Percentiles rank a stretch among this genome's conserved stretches.
phyloP scores from a whole-genome alignment of 768 basidiomycete genomes.

The Dacryopinax spathularia region DNA sequence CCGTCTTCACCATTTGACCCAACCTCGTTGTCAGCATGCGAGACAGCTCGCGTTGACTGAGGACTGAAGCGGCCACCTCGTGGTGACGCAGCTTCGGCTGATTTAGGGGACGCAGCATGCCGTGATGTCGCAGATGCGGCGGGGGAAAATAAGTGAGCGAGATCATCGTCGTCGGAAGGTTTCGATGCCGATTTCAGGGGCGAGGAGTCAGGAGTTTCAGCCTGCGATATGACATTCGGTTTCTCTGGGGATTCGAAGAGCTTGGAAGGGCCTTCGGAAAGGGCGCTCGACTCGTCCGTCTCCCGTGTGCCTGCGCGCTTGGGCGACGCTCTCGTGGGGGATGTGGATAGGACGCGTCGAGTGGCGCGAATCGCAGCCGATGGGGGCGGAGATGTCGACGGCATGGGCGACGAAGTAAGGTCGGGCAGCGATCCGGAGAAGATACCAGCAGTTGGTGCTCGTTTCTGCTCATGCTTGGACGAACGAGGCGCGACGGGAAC shows the following conservation, averaged over 20 bases:
- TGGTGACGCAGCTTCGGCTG: no score
- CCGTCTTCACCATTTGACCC: background rate
- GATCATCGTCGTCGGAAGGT: background rate
- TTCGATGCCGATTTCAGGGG: background rate
- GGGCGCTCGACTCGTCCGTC: background rate
- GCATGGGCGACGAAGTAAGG: background rate
- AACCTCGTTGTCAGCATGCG: no score
- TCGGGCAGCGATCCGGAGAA: background rate
- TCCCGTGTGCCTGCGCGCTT: background rate
- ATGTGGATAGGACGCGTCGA: background rate
- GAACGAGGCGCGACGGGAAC: background rate
- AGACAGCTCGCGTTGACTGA: no score
- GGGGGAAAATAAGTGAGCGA: background rate
- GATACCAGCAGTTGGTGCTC: no score
- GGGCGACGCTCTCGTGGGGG: background rate
- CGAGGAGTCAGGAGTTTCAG: background rate
- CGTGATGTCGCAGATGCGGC: background rate
- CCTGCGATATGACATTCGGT: background rate
- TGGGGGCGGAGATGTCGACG: background rate
- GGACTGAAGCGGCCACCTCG: no score
- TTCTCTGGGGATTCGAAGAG: background rate
- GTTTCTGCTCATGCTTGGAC: background rate
- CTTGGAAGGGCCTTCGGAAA: background rate
- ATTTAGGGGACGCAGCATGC: no score
- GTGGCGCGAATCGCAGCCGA: background rate